Conservation (phyloP, 768 basidiomycete species). For the Boletus sp. region DNA sequence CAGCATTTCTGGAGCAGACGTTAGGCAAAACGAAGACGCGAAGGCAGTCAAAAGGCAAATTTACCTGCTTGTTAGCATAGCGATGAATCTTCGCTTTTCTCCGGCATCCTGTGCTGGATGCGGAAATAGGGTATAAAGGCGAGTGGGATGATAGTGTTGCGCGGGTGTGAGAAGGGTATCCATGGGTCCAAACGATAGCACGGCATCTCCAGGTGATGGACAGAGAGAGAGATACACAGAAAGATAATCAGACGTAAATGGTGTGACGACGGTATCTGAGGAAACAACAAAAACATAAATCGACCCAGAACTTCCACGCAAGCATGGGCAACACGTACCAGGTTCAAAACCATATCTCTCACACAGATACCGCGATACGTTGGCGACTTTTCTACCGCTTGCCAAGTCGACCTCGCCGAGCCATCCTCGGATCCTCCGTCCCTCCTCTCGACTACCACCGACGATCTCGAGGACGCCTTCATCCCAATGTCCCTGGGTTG, state of each 20-base stretch:
- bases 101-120: slow-evolving; percentile 78
- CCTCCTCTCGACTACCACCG: slow-evolving; percentile 73
- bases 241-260: slow-evolving; percentile 77
- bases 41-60: slow-evolving; percentile 3
- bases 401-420: slow-evolving; percentile 78
- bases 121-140: slow-evolving; percentile 71
- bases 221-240: slow-evolving; percentile 75
- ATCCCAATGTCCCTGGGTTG: slow-evolving; percentile 67
- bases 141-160: slow-evolving; percentile 69
- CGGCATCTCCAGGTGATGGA: slow-evolving; percentile 69
- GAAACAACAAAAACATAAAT: not conserved
- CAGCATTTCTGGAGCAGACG: slow-evolving; percentile 60
- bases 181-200: slow-evolving; percentile 80
- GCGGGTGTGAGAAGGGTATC: slow-evolving; percentile 76
- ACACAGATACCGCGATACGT: slow-evolving; percentile 69
- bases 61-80: slow-evolving; percentile 69
- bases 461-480: slow-evolving; percentile 76
- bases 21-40: not conserved
- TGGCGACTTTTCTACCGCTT: slow-evolving; percentile 62
- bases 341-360: slow-evolving; percentile 81
- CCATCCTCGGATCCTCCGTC: slow-evolving; percentile 69
- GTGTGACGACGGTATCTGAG: slow-evolving; percentile 66
- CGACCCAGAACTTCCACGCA: no score
- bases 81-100: slow-evolving; percentile 74
- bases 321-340: slow-evolving; percentile 39